Base-by-base conservation (phyloP, 1,284 basidiomycete species). In the Tilletia setariae region DNA sequence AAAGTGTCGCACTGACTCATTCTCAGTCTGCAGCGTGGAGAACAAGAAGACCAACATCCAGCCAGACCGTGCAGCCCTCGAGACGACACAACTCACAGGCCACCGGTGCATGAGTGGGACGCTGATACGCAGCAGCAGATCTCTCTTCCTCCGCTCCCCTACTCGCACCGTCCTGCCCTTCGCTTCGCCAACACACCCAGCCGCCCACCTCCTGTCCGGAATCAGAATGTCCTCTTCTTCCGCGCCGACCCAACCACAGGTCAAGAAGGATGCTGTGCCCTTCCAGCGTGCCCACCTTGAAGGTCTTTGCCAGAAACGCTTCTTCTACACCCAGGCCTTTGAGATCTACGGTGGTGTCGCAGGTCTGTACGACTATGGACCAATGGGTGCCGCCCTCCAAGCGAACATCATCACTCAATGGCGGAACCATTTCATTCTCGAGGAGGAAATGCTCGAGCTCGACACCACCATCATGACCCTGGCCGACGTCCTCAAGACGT, bases 311-410 rank as follows among this genome's bases (percentile, higher is more conserved):
- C 91, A 91, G 78, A 89, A 92, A 73, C 87, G 96, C 63, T 99
- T 99, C 87, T 99, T 98, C 86, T 98, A 92, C 83, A 93, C 94
- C 11, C 95, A 94, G 66, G 92, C 96, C 1, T 99, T 98, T 79
- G 95, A 98, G 84, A 96, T 98, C 85, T 98, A 98, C 80, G 93
- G 94, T 72, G 95, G 94, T 91, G 91, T 97, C 71, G 94, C 94
- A 70, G 95, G 95, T 72, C 86, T 98, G 51, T 82, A 80, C 71
- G 83, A 82, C 77, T 84, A 79, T 72, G 83, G 94, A 61, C 93
- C 93, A 61, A 92, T 94, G 3, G 95, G 96, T 73, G 95, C 94
- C 1, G 88, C 94, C 1, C 87, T 98, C 40, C 95, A 98, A 82
- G 92, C 94, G 75, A 98, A 98, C 87, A 93, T 99, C 84, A 90